These are phyloP conservation scores for Furcasterigmium sp. DNA, from an alignment of 2,329 filamentous ascomycete species.

Conservation along the genomic window DNA sequence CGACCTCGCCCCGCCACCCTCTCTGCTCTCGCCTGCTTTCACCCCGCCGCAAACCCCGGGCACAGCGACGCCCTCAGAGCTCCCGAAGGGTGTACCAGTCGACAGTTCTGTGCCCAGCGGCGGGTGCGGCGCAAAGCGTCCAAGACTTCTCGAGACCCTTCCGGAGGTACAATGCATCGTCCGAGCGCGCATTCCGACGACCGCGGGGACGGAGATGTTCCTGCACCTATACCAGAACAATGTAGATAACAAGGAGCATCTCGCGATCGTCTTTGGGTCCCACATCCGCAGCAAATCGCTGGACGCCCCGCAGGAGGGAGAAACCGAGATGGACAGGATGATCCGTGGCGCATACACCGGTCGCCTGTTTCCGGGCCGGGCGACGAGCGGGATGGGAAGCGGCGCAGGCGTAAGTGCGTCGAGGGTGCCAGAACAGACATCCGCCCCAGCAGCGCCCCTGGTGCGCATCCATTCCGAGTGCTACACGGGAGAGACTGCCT, in stretches of 20 bases:
- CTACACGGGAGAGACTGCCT: conserved; percentile 97
- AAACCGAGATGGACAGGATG: conserved; percentile 88
- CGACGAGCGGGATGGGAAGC: conserved; percentile 60
- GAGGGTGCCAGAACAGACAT: conserved; percentile 5
- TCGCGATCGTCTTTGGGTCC: conserved; percentile 93
- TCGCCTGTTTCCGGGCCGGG: conserved; percentile 78
- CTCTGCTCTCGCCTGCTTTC: conserved; percentile 82
- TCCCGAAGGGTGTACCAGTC: conserved; percentile 51
- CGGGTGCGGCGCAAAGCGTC: conserved; percentile 58
- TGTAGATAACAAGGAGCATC: conserved; percentile 89
- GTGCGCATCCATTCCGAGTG: conserved; percentile 97
- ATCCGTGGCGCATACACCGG: conserved; percentile 91
- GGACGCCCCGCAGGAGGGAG: conserved; percentile 66
- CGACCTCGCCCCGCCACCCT: conserved; percentile 43
- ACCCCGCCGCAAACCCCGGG: conserved; percentile 66
- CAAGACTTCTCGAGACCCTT: conserved; percentile 67
- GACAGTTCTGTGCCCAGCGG: conserved; percentile 54
- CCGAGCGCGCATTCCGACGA: conserved; percentile 90
- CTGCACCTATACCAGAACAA: conserved; percentile 91
- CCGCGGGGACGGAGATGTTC: conserved; percentile 91
- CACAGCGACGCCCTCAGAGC: conserved; percentile 41
- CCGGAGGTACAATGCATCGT: conserved; percentile 92
- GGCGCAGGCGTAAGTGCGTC: conserved; percentile 20
- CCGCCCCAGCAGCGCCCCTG: conserved; percentile 51
- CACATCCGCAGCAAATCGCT: conserved; percentile 71